Evolutionary conservation across 2,329 filamentous ascomycete genomes (phyloP).

Genomic region (Aspergillus clavatus): DNA sequence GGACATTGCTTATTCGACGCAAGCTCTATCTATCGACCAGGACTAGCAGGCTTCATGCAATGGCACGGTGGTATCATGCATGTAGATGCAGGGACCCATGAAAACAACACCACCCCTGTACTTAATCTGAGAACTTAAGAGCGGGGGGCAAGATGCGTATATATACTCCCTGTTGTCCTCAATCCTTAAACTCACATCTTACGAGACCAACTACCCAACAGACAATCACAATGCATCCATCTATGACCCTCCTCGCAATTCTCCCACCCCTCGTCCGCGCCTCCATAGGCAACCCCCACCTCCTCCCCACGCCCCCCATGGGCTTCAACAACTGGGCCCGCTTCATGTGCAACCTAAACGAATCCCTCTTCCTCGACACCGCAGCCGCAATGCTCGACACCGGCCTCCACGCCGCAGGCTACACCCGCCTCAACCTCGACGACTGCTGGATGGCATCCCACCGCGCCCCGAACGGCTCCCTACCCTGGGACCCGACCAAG

Average conservation of each 20-base stretch:
- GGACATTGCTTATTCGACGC: no score
- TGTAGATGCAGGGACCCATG: not conserved
- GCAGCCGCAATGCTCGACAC: conserved; percentile 43
- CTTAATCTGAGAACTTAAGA: no score
- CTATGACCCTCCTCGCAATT: not conserved
- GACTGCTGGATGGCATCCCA: conserved; percentile 42
- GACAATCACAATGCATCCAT: not conserved
- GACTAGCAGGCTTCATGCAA: not conserved
- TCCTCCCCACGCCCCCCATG: conserved; percentile 45
- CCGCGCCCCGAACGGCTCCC: conserved; percentile 34
- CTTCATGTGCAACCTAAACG: conserved; percentile 46
- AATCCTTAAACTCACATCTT: no score
- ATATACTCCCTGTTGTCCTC: no score
- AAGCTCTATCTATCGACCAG: no score
- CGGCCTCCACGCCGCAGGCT: conserved; percentile 39
- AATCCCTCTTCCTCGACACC: conserved; percentile 46
- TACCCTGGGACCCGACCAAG: conserved; percentile 39
- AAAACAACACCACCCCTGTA: no score
- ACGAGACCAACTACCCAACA: not conserved
- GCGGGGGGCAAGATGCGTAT: no score
- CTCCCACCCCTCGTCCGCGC: conserved; percentile 14
- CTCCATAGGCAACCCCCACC: conserved; percentile 14
- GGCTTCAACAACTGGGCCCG: conserved; percentile 52
- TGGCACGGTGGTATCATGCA: not conserved
- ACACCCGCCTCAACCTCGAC: conserved; percentile 43